These are phyloP conservation scores for Protea cynaroides DNA, from an alignment of 164 flowering plant genomes.

Conservation along the genomic window DNA sequence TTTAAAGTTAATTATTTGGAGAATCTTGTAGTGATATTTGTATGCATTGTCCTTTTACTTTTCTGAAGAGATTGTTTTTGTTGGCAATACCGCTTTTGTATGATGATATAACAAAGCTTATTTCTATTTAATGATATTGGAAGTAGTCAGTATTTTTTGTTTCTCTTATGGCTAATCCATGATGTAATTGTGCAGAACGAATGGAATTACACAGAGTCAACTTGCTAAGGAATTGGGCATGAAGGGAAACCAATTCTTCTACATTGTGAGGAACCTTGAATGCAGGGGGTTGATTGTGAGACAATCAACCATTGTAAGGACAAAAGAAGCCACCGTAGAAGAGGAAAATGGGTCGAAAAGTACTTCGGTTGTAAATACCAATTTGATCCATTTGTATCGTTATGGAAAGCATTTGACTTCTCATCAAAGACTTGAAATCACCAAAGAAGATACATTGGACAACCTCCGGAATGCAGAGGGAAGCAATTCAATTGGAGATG, in stretches of 20 bases:
- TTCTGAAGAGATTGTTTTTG: not conserved
- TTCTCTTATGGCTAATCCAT: not conserved
- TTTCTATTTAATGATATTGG: not conserved
- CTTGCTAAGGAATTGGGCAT: conserved; percentile 70
- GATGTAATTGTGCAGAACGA: conserved; percentile 36
- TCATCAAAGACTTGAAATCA: conserved; percentile 76
- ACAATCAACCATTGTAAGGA: conserved; percentile 64
- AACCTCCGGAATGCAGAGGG: conserved; percentile 24
- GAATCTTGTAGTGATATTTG: too few relatives aligned
- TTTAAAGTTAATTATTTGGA: too few relatives aligned
- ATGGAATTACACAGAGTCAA: conserved; percentile 78
- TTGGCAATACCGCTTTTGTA: not conserved
- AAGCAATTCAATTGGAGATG: conserved; percentile 21
- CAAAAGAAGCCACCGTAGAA: conserved; percentile 35
- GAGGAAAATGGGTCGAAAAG: conserved; percentile 32
- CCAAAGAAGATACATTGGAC: conserved; percentile 36
- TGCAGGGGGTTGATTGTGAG: conserved; percentile 61
- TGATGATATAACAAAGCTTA: not conserved
- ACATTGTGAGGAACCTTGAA: conserved; percentile 66
- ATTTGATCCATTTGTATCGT: conserved; percentile 67
- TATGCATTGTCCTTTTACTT: not conserved
- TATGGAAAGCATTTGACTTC: conserved; percentile 65
- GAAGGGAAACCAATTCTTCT: conserved; percentile 65
- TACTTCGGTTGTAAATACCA: conserved; percentile 48
- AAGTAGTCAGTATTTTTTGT: not conserved